Percentiles rank a stretch among this genome's conserved stretches.
These are phyloP conservation scores for Verticillium dahliae DNA, from an alignment of 2,329 filamentous ascomycete species.

Conservation along the genomic window DNA sequence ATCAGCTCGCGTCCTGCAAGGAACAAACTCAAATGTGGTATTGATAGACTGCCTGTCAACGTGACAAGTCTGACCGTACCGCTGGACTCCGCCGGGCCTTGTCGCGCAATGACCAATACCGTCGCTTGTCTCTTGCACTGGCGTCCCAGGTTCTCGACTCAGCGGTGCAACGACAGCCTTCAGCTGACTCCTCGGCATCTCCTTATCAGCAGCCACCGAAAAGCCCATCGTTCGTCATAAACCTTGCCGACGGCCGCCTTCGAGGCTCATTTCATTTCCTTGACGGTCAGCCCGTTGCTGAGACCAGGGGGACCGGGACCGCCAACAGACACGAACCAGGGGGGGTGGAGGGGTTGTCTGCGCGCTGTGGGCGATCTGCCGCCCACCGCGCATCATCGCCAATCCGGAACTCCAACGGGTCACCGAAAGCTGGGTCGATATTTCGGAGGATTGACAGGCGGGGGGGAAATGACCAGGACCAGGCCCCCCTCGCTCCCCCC, in stretches of 20 bases:
- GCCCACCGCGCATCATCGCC: not conserved
- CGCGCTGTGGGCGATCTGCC: conserved; percentile 8
- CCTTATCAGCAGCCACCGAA: not conserved
- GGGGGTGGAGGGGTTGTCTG: not conserved
- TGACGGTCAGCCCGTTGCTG: not conserved
- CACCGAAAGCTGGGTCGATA: not conserved
- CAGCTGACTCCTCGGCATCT: not conserved
- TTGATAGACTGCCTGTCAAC: not conserved
- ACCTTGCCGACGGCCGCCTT: not conserved
- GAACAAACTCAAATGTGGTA: no score
- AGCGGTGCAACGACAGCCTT: not conserved
- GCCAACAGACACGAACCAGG: not conserved
- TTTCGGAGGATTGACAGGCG: not conserved
- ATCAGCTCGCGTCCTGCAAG: no score
- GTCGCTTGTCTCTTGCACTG: not conserved
- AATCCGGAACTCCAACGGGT: not conserved
- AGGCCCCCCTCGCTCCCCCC: not conserved
- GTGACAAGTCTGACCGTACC: not conserved
- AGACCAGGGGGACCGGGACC: not conserved
- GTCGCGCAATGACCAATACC: not conserved
- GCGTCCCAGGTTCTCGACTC: not conserved
- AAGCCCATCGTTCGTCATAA: not conserved
- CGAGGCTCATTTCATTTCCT: not conserved
- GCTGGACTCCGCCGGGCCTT: not conserved
- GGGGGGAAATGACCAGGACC: not conserved